Conservation (phyloP, 345 rosid genomes). For the Boechera divaricarpa region DNA sequence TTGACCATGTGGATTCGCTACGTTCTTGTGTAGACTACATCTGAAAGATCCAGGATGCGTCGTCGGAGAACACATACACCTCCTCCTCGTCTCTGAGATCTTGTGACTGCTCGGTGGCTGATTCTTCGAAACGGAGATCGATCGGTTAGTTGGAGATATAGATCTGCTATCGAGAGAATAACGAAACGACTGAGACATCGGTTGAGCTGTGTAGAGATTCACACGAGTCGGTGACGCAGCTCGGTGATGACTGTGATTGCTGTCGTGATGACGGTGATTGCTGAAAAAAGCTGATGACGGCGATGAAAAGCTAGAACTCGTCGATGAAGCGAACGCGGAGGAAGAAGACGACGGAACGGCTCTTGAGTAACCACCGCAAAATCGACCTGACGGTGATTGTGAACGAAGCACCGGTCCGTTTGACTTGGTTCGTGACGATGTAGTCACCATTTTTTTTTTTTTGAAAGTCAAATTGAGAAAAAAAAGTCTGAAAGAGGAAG, state of each 20-base stretch:
- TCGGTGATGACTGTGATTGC: conserved; percentile 33
- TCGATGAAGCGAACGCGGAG: conserved; percentile 43
- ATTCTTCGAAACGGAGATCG: conserved; percentile 57
- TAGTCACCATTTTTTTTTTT: conserved; percentile 32
- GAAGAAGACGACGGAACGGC: conserved; percentile 41
- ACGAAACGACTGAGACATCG: conserved; percentile 38
- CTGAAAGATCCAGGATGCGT: conserved; percentile 87
- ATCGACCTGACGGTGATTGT: conserved; percentile 41
- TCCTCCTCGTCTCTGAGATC: conserved; percentile 52
- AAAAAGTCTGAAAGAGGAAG: not conserved
- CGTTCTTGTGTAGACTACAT: conserved; percentile 71
- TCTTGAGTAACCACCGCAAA: conserved; percentile 37
- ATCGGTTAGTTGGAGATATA: conserved; percentile 54
- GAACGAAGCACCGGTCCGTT: conserved; percentile 40
- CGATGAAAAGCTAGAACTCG: conserved; percentile 46
- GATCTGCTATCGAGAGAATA: conserved; percentile 44
- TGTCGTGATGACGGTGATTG: conserved; percentile 6
- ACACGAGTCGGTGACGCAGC: conserved; percentile 49
- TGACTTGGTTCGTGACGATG: conserved; percentile 45
- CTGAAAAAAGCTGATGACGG: conserved; percentile 46
- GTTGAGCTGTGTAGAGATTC: conserved; percentile 17
- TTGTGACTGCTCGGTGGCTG: conserved; percentile 41
- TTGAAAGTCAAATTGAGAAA: conserved; percentile 5
- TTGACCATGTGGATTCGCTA: conserved; percentile 39
- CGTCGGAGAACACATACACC: conserved; percentile 94